Conservation (phyloP, 2,329 filamentous ascomycete genomes). For the Colletotrichum chrysophilum region DNA sequence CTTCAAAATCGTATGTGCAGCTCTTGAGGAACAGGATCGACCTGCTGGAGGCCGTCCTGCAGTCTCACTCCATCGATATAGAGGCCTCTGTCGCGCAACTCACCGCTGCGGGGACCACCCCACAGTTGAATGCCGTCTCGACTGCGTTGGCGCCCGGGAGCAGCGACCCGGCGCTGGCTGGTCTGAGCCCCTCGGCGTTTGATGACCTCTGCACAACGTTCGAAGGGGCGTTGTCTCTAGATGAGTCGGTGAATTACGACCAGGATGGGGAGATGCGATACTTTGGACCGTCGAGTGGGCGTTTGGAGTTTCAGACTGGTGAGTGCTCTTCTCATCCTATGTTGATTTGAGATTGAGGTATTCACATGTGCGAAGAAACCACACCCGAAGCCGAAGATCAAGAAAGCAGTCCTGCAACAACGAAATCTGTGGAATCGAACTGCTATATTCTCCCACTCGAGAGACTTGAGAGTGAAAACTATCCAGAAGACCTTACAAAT, state of each 20-base stretch:
- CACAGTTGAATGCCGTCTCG: not conserved
- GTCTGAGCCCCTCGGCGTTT: not conserved
- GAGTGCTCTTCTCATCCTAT: not conserved
- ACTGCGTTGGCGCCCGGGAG: conserved; percentile 8
- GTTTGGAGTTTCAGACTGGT: conserved; percentile 32
- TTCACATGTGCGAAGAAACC: not conserved
- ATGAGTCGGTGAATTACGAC: conserved; percentile 40
- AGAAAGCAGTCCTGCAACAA: not conserved
- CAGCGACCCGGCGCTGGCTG: not conserved
- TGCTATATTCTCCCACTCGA: conserved; percentile 3
- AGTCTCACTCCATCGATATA: conserved; percentile 32
- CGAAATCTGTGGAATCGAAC: not conserved
- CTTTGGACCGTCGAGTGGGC: conserved; percentile 40
- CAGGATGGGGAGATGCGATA: conserved; percentile 37
- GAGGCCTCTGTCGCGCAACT: conserved; percentile 28
- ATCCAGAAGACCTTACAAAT: conserved; percentile 27
- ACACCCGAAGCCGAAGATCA: conserved; percentile 3
- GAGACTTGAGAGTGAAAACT: not conserved
- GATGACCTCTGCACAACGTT: conserved; percentile 24
- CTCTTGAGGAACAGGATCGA: conserved; percentile 36
- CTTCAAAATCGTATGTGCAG: conserved; percentile 38
- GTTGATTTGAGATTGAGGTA: not conserved
- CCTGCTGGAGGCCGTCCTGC: conserved; percentile 33
- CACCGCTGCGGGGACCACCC: not conserved
- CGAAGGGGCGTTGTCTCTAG: conserved; percentile 35